These are phyloP conservation scores for Neofusicoccum laricinum DNA, from an alignment of 2,329 filamentous ascomycete species.

Conservation along the genomic window DNA sequence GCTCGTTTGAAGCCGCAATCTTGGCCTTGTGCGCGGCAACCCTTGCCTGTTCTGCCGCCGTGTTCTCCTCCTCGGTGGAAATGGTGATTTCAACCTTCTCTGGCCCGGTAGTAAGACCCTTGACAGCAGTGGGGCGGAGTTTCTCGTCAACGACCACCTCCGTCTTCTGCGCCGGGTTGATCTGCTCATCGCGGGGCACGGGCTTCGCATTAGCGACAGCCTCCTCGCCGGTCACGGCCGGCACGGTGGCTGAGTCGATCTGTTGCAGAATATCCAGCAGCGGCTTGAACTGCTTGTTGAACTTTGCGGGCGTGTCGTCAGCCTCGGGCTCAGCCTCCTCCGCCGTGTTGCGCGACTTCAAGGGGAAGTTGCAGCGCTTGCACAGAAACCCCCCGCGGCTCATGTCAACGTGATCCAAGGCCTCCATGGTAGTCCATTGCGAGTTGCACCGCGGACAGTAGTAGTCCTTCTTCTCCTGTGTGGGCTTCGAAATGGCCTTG, in stretches of 20 bases:
- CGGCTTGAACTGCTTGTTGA: constrained; percentile 78
- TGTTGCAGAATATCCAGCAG: constrained; percentile 72
- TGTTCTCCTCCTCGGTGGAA: constrained; percentile 62
- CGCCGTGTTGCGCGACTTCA: constrained; percentile 44
- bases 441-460: constrained; percentile 77
- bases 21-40: constrained; percentile 65
- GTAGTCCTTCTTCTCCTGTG: constrained; percentile 84
- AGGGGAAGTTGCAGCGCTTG: constrained; percentile 67
- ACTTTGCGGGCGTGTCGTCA: constrained; percentile 49
- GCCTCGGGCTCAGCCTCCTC: constrained; percentile 51
- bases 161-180: constrained; percentile 61
- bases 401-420: constrained; percentile 70
- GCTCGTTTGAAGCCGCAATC: constrained; percentile 64
- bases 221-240: constrained; percentile 69
- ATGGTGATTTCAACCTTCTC: constrained; percentile 70
- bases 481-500: constrained; percentile 76
- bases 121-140: constrained; percentile 64
- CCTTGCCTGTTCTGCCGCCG: constrained; percentile 64
- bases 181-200: constrained; percentile 63
- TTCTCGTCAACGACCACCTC: constrained; percentile 54
- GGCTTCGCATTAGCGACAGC: constrained; percentile 63
- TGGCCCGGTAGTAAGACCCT: constrained; percentile 63
- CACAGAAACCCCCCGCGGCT: constrained; percentile 70
- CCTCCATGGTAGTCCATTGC: constrained; percentile 88
- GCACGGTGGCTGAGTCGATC: constrained; percentile 72